Percentiles rank a stretch among this genome's conserved stretches.
These are phyloP conservation scores for Alternaria arbusti DNA, from an alignment of 2,329 filamentous ascomycete species.

Conservation along the genomic window DNA sequence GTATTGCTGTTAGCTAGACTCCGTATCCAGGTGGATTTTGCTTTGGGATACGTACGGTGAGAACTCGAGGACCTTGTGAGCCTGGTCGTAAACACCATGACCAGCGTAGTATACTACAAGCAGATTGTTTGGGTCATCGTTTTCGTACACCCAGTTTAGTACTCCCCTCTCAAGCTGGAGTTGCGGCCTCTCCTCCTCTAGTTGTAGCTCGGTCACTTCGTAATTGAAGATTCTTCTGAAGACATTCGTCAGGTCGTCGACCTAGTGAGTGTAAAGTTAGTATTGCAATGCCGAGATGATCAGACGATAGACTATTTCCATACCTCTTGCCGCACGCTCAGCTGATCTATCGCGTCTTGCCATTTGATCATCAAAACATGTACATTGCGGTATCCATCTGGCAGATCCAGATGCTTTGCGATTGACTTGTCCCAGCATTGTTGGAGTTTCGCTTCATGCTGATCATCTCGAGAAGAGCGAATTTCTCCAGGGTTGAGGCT, in stretches of 20 bases:
- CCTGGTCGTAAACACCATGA: not conserved
- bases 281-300: not conserved
- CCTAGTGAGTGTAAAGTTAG: not conserved
- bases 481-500: not conserved
- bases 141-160: not conserved
- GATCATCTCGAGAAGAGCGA: not conserved
- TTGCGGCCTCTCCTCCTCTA: not conserved
- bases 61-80: not conserved
- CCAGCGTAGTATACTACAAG: not conserved
- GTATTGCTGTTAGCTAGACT: not conserved
- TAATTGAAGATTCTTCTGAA: not conserved
- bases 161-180: not conserved
- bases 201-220: not conserved
- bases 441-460: constrained; percentile 3
- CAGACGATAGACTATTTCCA: rapidly evolving
- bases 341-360: constrained; percentile 13
- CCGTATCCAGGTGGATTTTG: not conserved
- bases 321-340: not conserved
- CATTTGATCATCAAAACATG: constrained; percentile 18
- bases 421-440: constrained; percentile 13
- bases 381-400: constrained; percentile 16
- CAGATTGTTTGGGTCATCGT: not conserved
- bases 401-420: constrained; percentile 11
- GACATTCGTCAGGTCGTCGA: not conserved
- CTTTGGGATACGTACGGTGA: not conserved